Evolutionary conservation across 2,329 filamentous ascomycete genomes (phyloP).

Genomic region (Fusarium sterilihyphosum): DNA sequence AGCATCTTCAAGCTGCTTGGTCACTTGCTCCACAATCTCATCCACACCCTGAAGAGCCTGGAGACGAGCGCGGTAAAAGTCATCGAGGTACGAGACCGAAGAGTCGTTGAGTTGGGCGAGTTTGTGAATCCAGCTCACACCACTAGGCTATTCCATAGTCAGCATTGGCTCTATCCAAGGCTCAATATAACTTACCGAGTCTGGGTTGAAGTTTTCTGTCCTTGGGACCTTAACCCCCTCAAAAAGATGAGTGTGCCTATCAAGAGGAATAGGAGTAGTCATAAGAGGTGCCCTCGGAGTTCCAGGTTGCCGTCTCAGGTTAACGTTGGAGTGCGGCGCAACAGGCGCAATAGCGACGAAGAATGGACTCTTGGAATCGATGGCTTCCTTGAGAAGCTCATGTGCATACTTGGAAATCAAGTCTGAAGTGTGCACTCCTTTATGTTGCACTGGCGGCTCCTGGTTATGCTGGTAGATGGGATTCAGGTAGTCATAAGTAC

Average conservation of each 20-base stretch:
- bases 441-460: constrained; percentile 43
- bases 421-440: constrained; percentile 58
- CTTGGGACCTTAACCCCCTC: constrained; percentile 67
- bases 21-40: constrained; percentile 60
- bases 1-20: constrained; percentile 56
- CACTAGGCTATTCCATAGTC: constrained; percentile 34
- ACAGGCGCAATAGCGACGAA: constrained; percentile 74
- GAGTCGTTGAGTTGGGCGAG: constrained; percentile 54
- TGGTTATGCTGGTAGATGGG: constrained; percentile 59
- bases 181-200: constrained; percentile 52
- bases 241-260: constrained; percentile 72
- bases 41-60: constrained; percentile 64
- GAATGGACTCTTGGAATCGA: constrained; percentile 66
- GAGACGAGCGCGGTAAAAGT: constrained; percentile 62
- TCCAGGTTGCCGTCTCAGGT: constrained; percentile 1
- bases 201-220: constrained; percentile 73
- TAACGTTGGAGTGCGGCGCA: constrained; percentile 70
- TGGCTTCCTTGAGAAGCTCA: constrained; percentile 69
- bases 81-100: constrained; percentile 58
- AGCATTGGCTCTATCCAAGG: background rate
- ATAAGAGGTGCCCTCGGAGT: background rate
- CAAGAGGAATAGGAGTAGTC: constrained; percentile 62
- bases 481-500: constrained; percentile 58
- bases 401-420: constrained; percentile 68
- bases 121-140: constrained; percentile 58